Evolutionary conservation across 345 rosid species (phyloP), one percentile per base, ranked within the genome.

Genomic region (Geranium brycei): DNA sequence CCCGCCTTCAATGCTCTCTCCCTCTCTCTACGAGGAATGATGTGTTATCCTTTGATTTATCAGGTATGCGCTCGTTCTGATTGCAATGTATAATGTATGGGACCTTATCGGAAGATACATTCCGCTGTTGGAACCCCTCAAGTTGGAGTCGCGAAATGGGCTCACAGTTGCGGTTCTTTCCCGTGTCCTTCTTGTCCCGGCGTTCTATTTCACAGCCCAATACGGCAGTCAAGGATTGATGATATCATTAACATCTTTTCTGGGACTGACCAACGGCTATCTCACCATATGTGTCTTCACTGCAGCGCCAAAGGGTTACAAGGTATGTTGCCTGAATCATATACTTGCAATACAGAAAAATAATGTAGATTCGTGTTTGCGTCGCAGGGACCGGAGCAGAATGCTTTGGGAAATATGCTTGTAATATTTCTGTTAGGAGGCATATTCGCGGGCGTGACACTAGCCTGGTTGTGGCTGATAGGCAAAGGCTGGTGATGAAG

Each of bases 151-250:
- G 0, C 69, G 96, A 62, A 89, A 69, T 74, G 80, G 78, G 68
- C 82, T 91, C 12, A 79, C 38, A 23, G 19, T 4, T 0, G 83
- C 75, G 7, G 72, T 74, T 62, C 28, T 84, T 8, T 73, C 81
- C 10, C 91, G 96, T 7, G 71, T 80, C 51, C 57, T 79, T 51
- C 76, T 91, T 1, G 23, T 87, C n/a, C 96, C 96, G 0, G 91
- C 89, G 0, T 89, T 91, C 73, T 91, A 91, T 71, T 84, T 89
- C 70, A 87, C 91, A 0, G 89, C 91, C 10, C 87, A 80, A 65
- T 87, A 84, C 4, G 98, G 84, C 0, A 85, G 79, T 61, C 92
- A 89, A 61, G 98, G 98, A 23, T 91, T 86, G 91, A 91, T 87
- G 98, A 77, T 87, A 53, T 62, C 85, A 75, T 77, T 89, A 28